Evolutionary conservation across 768 basidiomycete species (phyloP), one percentile per base, ranked within the genome.

Genomic region (Sporobolomyces pararoseus): DNA sequence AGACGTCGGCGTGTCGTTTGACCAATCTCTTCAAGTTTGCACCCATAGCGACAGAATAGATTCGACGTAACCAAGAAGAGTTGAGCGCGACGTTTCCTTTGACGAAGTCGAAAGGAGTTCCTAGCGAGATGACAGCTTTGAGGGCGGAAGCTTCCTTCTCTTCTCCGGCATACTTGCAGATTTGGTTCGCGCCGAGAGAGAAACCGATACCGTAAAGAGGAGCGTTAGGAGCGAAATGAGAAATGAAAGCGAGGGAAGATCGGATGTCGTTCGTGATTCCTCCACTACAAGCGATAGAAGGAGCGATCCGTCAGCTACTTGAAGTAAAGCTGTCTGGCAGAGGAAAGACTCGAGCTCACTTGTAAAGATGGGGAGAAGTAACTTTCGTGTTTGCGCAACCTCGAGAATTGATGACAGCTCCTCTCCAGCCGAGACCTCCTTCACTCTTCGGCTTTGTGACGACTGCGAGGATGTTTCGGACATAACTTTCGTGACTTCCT

Each of bases 401-500:
- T 75, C 94, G 85, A 80, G 89, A 94, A 80, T 95, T 96, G 78
- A 94, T 84, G 13, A 97, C 91, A 17, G 89, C 88, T 7, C 85
- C 94, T 66, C 96, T 84, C 79, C 90, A 95, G 21, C 93, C 92
- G 62, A 95, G 81, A 2, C 94, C 95, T n/a, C 90, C 91, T 75
- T 89, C 82, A 49, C 84, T 83, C 10, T 86, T 83, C 32, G 89
- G 84, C 34, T 83, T 83, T 78, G 88, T 88, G 19, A 87, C 88
- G 67, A 86, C 87, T 58, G 85, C 84, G 5, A 98, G 82, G 53
- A 96, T 84, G 34, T 89, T 87, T 71, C 91, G 84, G 51, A 96
- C 89, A 77, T 96, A 98, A 25, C 87, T 83, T 82, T 95, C 95
- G 77, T 95, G 86, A 13, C 60, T 62, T 1, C 77, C 77, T 27